Base-by-base conservation (phyloP, 768 basidiomycete species). In the Hebeloma cylindrosporum region DNA sequence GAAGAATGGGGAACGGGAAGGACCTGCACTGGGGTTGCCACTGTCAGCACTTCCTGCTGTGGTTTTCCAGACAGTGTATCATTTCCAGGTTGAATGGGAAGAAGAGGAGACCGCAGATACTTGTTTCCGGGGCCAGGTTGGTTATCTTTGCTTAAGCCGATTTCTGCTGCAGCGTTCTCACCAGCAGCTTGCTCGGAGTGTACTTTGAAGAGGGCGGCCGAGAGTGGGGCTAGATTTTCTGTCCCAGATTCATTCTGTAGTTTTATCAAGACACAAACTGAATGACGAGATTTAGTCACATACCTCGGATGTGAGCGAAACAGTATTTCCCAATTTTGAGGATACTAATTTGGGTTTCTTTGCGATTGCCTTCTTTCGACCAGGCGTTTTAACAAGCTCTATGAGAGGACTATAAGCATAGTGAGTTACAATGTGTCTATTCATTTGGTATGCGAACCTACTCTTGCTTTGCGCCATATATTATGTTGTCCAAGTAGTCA, bases 321-420 rank as follows among this genome's bases (percentile, higher is more conserved):
- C 59, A 7, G 69, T 55, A 7, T 60, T 66, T 37, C 70, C 73
- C 44, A 74, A 64, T 58, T 77, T 80, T 7, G 75, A 75, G 4
- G 70, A 57, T 3, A 56, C 53, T 8, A 70, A 60, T 52, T 78
- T 78, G 13, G 75, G 69, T 52, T 74, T 78, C 53, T 72, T 78
- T 3, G 69, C 66, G 10, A 73, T 62, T 36, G 70, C 72, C 65
- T 78, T 87, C 63, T 79, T 88, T 32, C 88, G 78, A 22, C 85
- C 82, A 10, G 89, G 89, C 1, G 90, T 92, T 66, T 92, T 92
- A 2, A 92, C 79, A 13, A 92, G 74, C 41, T 91, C 87, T 30
- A 88, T 82, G 11, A 91, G 75, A 6, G 80, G 77, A 35, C 88
- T 90, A 50, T 11, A 29, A 0, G 23, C n/a, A 10, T 9, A 31